These are phyloP conservation scores for Globisporangium rhizosaccharum DNA, from an alignment of 352 stramenopile species.

Conservation along the genomic window DNA sequence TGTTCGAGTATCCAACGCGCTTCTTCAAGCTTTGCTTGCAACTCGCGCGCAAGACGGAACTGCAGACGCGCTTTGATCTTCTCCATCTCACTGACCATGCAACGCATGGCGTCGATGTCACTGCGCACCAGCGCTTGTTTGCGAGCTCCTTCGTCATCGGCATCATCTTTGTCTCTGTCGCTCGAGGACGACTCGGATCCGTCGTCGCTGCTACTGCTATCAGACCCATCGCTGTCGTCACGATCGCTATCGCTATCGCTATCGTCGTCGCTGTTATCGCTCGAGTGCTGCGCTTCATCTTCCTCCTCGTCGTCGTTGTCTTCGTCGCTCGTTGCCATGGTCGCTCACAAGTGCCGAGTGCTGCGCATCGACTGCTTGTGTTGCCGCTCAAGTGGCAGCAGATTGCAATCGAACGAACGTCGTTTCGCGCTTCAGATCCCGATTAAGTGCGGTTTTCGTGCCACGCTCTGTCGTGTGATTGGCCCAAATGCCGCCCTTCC, in stretches of 20 bases:
- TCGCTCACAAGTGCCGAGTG: neutral
- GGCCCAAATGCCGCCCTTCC: slow-evolving; percentile 4
- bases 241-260: slow-evolving; percentile 14
- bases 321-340: neutral
- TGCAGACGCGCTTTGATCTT: slow-evolving; percentile 47
- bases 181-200: slow-evolving; percentile 7
- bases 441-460: slow-evolving; percentile 5
- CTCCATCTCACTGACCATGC: slow-evolving; percentile 58
- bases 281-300: slow-evolving; percentile 4
- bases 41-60: slow-evolving; percentile 31
- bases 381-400: neutral
- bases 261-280: slow-evolving; percentile 7
- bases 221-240: neutral
- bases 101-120: slow-evolving; percentile 38
- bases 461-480: slow-evolving; percentile 6
- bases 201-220: slow-evolving; percentile 6
- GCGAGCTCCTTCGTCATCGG: slow-evolving; percentile 6
- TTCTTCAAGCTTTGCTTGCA: slow-evolving; percentile 14
- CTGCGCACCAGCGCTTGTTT: slow-evolving; percentile 18
- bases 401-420: neutral
- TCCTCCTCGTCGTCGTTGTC: slow-evolving; percentile 20
- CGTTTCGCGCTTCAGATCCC: neutral
- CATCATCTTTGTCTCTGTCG: slow-evolving; percentile 6
- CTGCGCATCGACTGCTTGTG: neutral
- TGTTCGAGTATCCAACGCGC: slow-evolving; percentile 18